A percentile compares a stretch with the other conserved stretches of the same genome.
Conservation (phyloP, 768 basidiomycete genomes). For the Galerina sulciceps region DNA sequence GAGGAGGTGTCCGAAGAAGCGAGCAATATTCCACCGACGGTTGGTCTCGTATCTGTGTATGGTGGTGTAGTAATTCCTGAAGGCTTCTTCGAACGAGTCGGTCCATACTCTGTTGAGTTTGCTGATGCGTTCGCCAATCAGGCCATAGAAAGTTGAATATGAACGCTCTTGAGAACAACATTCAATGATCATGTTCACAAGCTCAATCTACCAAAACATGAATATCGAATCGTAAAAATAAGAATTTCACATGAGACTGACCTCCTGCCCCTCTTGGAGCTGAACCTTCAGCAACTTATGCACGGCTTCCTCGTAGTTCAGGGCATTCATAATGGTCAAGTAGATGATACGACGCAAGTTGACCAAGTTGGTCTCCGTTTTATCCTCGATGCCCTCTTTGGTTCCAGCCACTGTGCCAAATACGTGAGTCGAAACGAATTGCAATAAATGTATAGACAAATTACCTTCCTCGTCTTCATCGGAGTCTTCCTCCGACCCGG, state of each 20-base stretch:
- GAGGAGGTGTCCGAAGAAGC: slow-evolving; percentile 94
- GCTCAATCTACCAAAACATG: slow-evolving; percentile 66
- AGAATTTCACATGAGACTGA: slow-evolving; percentile 34
- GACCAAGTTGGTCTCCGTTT: slow-evolving; percentile 93
- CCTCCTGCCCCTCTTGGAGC: slow-evolving; percentile 92
- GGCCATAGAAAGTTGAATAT: slow-evolving; percentile 96
- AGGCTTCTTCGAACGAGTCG: slow-evolving; percentile 85
- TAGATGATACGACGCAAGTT: slow-evolving; percentile 95
- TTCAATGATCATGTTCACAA: slow-evolving; percentile 98
- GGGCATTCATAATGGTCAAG: slow-evolving; percentile 97
- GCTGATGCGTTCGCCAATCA: slow-evolving; percentile 94
- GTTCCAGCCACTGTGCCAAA: slow-evolving; percentile 60
- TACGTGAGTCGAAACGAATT: not conserved
- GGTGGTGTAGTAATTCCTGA: slow-evolving; percentile 89
- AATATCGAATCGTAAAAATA: not conserved
- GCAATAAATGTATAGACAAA: slow-evolving; percentile 12
- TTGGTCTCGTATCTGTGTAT: slow-evolving; percentile 99
- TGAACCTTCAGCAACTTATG: slow-evolving; percentile 97
- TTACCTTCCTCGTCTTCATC: slow-evolving; percentile 64
- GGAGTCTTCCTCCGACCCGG: slow-evolving; percentile 66
- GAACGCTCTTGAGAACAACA: slow-evolving; percentile 99
- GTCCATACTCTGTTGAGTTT: slow-evolving; percentile 96
- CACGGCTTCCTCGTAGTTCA: slow-evolving; percentile 98
- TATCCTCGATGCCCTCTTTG: slow-evolving; percentile 91
- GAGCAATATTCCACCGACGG: slow-evolving; percentile 93